A percentile compares a stretch with the other conserved stretches of the same genome.
These are phyloP conservation scores for Diatrype stigma DNA, from an alignment of 2,329 filamentous ascomycete genomes.

Conservation along the genomic window DNA sequence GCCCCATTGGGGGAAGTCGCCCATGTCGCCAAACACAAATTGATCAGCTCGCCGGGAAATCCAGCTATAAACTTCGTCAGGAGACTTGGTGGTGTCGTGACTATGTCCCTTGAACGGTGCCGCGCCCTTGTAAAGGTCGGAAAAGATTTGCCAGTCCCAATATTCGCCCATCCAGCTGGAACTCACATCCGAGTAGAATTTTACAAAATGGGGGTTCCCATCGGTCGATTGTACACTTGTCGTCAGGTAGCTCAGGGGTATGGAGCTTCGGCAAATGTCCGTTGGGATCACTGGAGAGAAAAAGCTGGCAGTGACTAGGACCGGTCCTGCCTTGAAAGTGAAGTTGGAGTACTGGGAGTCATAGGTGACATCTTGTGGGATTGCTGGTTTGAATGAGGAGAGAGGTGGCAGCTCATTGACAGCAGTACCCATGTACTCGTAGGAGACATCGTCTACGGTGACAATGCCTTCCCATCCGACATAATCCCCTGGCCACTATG, in stretches of 20 bases:
- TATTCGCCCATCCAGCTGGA: constrained; percentile 77
- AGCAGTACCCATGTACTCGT: constrained; percentile 43
- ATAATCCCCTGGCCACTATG: constrained; percentile 53
- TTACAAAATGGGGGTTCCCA: constrained; percentile 47
- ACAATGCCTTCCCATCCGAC: constrained; percentile 47
- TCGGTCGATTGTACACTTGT: constrained; percentile 58
- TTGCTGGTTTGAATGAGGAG: constrained; percentile 30
- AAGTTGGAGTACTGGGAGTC: constrained; percentile 45
- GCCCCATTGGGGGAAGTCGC: constrained; percentile 55
- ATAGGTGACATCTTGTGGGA: constrained; percentile 36
- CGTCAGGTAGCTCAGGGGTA: constrained; percentile 74
- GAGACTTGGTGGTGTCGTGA: constrained; percentile 49
- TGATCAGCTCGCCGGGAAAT: constrained; percentile 65
- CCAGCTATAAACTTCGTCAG: constrained; percentile 61
- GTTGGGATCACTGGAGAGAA: constrained; percentile 75
- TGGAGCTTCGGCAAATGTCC: constrained; percentile 71
- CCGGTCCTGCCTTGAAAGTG: constrained; percentile 31
- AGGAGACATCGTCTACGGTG: constrained; percentile 34
- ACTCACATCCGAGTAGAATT: constrained; percentile 64
- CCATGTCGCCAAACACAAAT: constrained; percentile 65
- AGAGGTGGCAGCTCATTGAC: constrained; percentile 34
- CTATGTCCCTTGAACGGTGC: constrained; percentile 25
- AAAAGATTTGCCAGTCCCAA: constrained; percentile 60
- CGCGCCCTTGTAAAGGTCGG: constrained; percentile 54
- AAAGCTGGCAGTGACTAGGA: constrained; percentile 45